Conservation (phyloP, 2,329 filamentous ascomycete species). For the Aureobasidium musti region DNA sequence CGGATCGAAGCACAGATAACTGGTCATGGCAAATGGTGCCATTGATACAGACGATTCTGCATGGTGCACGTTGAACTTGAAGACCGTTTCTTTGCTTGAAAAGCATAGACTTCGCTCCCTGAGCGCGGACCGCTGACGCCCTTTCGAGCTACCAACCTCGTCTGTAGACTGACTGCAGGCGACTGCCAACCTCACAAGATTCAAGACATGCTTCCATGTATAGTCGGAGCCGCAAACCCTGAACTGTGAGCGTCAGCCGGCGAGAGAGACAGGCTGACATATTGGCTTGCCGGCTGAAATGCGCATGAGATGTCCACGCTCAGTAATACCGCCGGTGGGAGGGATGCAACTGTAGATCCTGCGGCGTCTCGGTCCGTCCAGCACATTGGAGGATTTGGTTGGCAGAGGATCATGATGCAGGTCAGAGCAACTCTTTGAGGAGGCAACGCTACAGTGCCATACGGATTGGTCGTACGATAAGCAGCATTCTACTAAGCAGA, state of each 20-base stretch:
- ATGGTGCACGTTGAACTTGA: conserved; percentile 16
- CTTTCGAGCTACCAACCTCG: neutral
- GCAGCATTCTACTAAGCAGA: conserved; percentile 21
- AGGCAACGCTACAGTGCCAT: conserved; percentile 15
- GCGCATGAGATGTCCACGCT: neutral
- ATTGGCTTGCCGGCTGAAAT: neutral
- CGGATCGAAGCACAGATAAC: conserved; percentile 2
- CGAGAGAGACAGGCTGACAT: neutral
- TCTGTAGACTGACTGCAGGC: conserved; percentile 1
- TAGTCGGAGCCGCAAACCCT: conserved; percentile 20
- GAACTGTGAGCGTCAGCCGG: neutral
- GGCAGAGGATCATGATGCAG: neutral
- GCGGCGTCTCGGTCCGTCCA: conserved; percentile 18
- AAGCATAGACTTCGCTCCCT: conserved; percentile 22
- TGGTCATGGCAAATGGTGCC: conserved; percentile 15
- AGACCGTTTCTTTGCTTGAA: conserved; percentile 19
- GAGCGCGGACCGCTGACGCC: conserved; percentile 18
- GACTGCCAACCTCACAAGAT: neutral
- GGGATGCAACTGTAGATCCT: conserved; percentile 22
- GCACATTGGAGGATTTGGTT: conserved; percentile 6
- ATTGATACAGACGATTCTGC: conserved; percentile 21
- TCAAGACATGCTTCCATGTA: conserved; percentile 21
- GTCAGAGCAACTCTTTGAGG: conserved; percentile 1
- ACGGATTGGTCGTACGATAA: neutral
- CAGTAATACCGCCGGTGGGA: neutral